phyloP scores from a whole-genome alignment of 352 stramenopile genomes.

The Pythium dissimile region DNA sequence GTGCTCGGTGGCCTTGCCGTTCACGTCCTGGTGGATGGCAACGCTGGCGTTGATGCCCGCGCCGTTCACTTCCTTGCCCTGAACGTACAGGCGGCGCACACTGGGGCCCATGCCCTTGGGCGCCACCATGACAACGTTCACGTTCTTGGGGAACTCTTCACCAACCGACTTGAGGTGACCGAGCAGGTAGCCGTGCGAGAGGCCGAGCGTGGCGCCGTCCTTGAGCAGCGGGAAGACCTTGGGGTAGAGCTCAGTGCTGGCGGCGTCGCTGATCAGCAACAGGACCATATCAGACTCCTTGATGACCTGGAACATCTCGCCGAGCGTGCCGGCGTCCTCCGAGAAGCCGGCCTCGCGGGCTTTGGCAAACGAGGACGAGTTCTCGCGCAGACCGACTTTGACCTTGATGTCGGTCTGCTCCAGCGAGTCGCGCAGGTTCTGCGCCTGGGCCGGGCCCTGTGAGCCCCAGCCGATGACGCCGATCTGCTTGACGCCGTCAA shows the following conservation, averaged over 20 bases:
- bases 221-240: conserved; percentile 97
- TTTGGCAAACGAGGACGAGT: conserved; percentile 78
- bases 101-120: conserved; percentile 98
- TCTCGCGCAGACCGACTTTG: conserved; percentile 85
- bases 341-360: conserved; percentile 90
- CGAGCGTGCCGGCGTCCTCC: conserved; percentile 91
- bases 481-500: conserved; percentile 96
- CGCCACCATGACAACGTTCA: conserved; percentile 98
- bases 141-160: conserved; percentile 93
- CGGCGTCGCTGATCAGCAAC: conserved; percentile 96
- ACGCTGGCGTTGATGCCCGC: conserved; percentile 97
- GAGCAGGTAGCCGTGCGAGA: conserved; percentile 97
- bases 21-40: conserved; percentile 94
- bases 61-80: conserved; percentile 97
- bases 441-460: conserved; percentile 95
- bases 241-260: conserved; percentile 94
- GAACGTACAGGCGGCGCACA: conserved; percentile 96
- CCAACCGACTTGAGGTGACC: conserved; percentile 95
- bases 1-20: conserved; percentile 91
- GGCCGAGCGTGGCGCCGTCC: conserved; percentile 91
- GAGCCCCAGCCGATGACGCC: conserved; percentile 98
- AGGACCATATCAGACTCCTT: conserved; percentile 96
- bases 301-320: conserved; percentile 96
- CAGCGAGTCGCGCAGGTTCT: conserved; percentile 97
- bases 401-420: conserved; percentile 89